Evolutionary conservation across 2,329 filamentous ascomycete species (phyloP), one percentile per base, ranked within the genome.

Genomic region (Phyllosticta ampelicida): DNA sequence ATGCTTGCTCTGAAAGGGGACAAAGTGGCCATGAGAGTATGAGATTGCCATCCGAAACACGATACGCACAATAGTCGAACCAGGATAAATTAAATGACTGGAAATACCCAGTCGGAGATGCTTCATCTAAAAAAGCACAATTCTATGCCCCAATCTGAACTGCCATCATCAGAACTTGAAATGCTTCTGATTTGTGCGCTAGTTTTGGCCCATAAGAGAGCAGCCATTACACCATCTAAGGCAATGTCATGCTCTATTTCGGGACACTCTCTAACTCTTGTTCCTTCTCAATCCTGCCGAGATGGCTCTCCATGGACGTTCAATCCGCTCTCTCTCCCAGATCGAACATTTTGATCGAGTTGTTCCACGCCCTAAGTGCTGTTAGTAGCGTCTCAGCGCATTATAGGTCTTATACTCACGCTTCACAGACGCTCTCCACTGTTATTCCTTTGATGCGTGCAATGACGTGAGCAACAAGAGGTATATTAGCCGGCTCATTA

Each of bases 401-500:
- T 1, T 36, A 48, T 11, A 48, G 13, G 1, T 5, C 8, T 19
- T 51, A 44, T 4, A 78, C 81, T 74, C 73, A 83, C 70, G 86
- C 86, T 74, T 96, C 90, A 67, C 86, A 89, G 19, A 99, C 86
- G 68, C 92, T 86, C 67, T 95, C 85, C 0, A 95, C 80, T 3
- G 79, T 73, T 3, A 96, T 77, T 0, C 82, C 89, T 72, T 96
- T 96, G 62, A 97, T 86, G 49, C 80, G 84, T 1, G 94, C 92
- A 63, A 99, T 85, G 55, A 92, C 89, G 70, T 86, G 85, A n/a
- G 90, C 94, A 13, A 99, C 88, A 56, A 86, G 84, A 63, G 86
- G 84, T 63, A 99, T 96, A 56, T 82, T 86, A 65, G 87, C 91
- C 9, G 92, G 89, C 73, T 99, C 94, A 69, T 99, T 99, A 61